phyloP scores from a whole-genome alignment of 257 asterid genomes.

The Nicotiana sylvestris region DNA sequence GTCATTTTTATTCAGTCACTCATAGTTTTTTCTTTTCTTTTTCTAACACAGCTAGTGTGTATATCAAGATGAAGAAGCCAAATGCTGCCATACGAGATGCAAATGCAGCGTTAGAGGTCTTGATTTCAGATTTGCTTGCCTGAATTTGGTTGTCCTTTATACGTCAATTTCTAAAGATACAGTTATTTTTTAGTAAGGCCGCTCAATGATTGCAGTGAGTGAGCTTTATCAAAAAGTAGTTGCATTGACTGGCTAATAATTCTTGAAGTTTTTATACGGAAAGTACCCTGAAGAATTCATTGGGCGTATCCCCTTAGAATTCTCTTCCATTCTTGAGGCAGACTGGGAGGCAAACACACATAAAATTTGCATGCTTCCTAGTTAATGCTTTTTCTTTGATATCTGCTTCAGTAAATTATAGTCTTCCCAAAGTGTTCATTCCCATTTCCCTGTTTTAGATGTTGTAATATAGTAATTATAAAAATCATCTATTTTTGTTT shows the following conservation, averaged over 20 bases:
- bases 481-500: background rate
- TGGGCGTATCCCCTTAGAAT: background rate
- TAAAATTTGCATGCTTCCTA: background rate
- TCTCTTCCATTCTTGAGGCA: constrained; percentile 5
- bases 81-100: constrained; percentile 97
- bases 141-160: background rate
- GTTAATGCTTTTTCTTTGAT: background rate
- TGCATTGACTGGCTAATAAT: background rate
- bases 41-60: constrained; percentile 61
- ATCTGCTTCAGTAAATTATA: background rate
- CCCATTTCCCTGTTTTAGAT: background rate
- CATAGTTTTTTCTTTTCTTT: constrained; percentile 9
- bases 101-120: constrained; percentile 83
- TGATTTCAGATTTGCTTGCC: background rate
- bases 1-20: background rate
- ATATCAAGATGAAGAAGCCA: constrained; percentile 89
- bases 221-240: background rate
- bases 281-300: background rate
- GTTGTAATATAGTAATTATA: background rate
- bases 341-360: background rate
- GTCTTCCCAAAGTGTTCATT: background rate
- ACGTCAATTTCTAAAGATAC: background rate
- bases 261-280: background rate
- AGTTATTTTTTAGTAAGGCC: background rate
- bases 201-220: background rate